Evolutionary conservation across 371 early-diverging fungal species (phyloP), one percentile per base, ranked within the genome.

Genomic region (Nematocida sp.): DNA sequence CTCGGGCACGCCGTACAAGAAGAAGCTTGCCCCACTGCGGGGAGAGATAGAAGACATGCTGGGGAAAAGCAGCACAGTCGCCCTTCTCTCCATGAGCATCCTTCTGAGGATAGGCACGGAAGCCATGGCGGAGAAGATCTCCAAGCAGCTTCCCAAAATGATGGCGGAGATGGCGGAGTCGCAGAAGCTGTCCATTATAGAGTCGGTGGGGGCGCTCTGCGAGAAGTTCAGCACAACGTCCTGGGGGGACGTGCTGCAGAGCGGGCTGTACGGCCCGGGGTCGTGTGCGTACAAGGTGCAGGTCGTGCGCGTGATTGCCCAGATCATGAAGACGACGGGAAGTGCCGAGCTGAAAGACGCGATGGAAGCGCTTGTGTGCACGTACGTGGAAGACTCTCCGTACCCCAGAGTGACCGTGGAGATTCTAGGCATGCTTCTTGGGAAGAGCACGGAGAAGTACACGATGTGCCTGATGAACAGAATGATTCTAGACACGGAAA

Each of bases 331-430:
- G 1, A 31, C n/a, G 11, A 60, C 74, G 17, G 43, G 46, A 48
- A 55, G 77, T 40, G 41, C 57, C 19, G 64, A 25, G 38, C n/a
- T 56, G n/a, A 38, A 58, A 52, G 55, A 54, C 50, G 62, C 21
- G 15, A 25, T 81, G 32, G 51, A 78, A 8, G 36, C 51, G 17
- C 49, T 80, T 37, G 76, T 81, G 23, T 76, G 75, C 23, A 29
- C 25, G 7, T 83, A 83, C 60, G 37, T 81, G 34, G 83, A 83
- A 67, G 83, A 83, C 74, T 78, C 81, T 19, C 63, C 77, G 37
- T 67, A 79, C 57, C 78, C 67, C 32, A 64, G 80, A 56, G 54
- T 81, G n/a, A 79, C 79, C 13, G 55, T 79, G 17, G 78, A 78
- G 43, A 78, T 81, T 34, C 64, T 83, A 23, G 80, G 80, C 23